Evolutionary conservation across 306 rosid species (phyloP), one percentile per base, ranked within the genome.

Genomic region (Senna tora): DNA sequence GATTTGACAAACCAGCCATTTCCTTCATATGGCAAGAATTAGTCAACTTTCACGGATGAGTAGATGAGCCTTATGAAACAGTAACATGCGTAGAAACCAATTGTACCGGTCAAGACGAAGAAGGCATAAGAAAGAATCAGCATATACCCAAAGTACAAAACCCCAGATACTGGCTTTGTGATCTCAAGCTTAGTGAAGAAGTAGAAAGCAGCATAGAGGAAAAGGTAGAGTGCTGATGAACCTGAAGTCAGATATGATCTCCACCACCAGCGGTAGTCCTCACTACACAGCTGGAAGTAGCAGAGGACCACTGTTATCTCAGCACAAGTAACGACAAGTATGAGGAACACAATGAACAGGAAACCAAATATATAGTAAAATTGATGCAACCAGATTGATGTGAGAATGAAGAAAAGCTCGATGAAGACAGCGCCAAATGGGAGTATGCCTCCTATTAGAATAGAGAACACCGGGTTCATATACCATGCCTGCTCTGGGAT

Each of bases 231-330:
- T 25, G 98, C 96, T 14, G 98, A 92, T 60, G 98, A 90, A 56
- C 98, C 98, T 6, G 96, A 87, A 79, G 98, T 92, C 73, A 92
- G 75, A 61, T 92, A 92, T 2, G 96, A 90, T 58, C 96, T 88
- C 98, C 98, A 92, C 98, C 98, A 92, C 98, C 98, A 92, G 16
- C 32, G 81, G 81, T 92, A 92, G 77, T 92, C 96, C 80, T 92
- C 98, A 36, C 98, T 87, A 77, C 96, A 92, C n/a, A 92, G 83
- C 83, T 91, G 98, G 96, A 93, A 93, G 96, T 93, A 93, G 88
- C 98, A 93, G 49, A 93, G 90, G 55, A 93, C 98, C 11, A 90
- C 73, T 17, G 98, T 88, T 70, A 93, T 90, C 91, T 93, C 98
- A 0, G 97, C 97, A 65, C 98, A 91, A 4, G 96, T 93, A 72